These are phyloP conservation scores for Aureobasidium sp. DNA, from an alignment of 2,329 filamentous ascomycete species.

Conservation along the genomic window DNA sequence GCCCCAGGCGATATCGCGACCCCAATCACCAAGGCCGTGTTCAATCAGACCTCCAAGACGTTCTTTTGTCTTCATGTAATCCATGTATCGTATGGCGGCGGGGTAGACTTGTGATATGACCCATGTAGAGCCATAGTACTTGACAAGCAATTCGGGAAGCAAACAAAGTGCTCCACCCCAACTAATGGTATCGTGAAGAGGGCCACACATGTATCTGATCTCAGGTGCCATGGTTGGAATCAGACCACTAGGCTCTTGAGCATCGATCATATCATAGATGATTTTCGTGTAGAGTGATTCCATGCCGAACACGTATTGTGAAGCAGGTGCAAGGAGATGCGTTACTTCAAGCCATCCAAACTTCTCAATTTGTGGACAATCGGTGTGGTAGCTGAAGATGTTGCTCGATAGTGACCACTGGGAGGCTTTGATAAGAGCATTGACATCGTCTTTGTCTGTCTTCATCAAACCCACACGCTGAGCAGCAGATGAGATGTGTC, in stretches of 20 bases:
- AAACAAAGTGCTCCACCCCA: conserved; percentile 48
- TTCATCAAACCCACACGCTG: conserved; percentile 40
- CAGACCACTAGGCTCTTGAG: conserved; percentile 50
- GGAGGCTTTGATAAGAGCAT: conserved; percentile 48
- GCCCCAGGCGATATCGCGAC: conserved; percentile 47
- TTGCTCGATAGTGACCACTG: conserved; percentile 52
- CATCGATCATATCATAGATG: conserved; percentile 52
- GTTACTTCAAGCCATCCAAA: conserved; percentile 57
- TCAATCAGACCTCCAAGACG: conserved; percentile 46
- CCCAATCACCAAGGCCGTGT: conserved; percentile 51
- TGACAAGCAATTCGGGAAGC: conserved; percentile 42
- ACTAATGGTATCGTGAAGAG: conserved; percentile 52
- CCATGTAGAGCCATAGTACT: conserved; percentile 45
- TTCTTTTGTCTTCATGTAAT: conserved; percentile 46
- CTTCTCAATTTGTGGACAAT: conserved; percentile 52
- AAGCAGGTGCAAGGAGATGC: conserved; percentile 49
- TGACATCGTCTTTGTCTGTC: conserved; percentile 47
- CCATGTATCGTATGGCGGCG: conserved; percentile 46
- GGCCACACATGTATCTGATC: conserved; percentile 55
- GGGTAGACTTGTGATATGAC: conserved; percentile 42
- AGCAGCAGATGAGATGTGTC: conserved; percentile 46
- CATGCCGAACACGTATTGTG: conserved; percentile 54
- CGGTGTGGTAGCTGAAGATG: conserved; percentile 54
- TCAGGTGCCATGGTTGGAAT: conserved; percentile 55
- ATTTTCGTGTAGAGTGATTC: conserved; percentile 54